Evolutionary conservation across 2,329 filamentous ascomycete genomes (phyloP).

Genomic region (Epichloe hybrida): DNA sequence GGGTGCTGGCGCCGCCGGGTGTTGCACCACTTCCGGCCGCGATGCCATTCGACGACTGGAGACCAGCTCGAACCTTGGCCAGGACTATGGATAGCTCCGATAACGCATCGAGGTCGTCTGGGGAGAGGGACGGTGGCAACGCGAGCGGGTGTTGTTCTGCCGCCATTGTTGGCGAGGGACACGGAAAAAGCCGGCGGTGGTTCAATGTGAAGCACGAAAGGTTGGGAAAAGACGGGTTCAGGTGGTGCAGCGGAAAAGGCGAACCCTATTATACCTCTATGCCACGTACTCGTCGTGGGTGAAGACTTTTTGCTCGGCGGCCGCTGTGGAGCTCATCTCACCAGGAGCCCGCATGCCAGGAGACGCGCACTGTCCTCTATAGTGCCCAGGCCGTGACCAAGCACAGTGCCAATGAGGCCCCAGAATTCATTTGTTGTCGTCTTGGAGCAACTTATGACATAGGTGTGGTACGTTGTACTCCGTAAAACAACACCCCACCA

Average conservation of each 20-base stretch:
- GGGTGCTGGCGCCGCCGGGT: constrained; percentile 18
- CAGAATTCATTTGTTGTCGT: background rate
- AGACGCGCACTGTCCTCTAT: background rate
- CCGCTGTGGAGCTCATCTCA: no score
- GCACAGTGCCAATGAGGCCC: constrained; percentile 2
- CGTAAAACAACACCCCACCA: constrained; percentile 4
- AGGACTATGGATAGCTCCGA: constrained; percentile 71
- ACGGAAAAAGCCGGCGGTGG: background rate
- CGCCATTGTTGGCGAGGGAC: constrained; percentile 10
- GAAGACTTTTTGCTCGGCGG: no score
- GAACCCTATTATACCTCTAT: background rate
- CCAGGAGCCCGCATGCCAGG: no score
- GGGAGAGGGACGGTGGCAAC: constrained; percentile 53
- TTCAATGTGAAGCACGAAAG: background rate
- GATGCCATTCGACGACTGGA: constrained; percentile 26
- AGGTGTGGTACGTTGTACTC: background rate
- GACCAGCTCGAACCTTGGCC: constrained; percentile 49
- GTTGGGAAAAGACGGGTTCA: background rate
- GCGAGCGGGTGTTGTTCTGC: constrained; percentile 31
- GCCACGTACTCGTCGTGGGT: no score
- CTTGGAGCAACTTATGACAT: background rate
- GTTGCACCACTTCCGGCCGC: constrained; percentile 26
- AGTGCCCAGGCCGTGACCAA: accelerated
- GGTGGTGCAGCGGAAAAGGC: background rate
- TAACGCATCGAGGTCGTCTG: constrained; percentile 74